Evolutionary conservation across 768 basidiomycete genomes (phyloP).

Genomic region (Trametes meyenii): DNA sequence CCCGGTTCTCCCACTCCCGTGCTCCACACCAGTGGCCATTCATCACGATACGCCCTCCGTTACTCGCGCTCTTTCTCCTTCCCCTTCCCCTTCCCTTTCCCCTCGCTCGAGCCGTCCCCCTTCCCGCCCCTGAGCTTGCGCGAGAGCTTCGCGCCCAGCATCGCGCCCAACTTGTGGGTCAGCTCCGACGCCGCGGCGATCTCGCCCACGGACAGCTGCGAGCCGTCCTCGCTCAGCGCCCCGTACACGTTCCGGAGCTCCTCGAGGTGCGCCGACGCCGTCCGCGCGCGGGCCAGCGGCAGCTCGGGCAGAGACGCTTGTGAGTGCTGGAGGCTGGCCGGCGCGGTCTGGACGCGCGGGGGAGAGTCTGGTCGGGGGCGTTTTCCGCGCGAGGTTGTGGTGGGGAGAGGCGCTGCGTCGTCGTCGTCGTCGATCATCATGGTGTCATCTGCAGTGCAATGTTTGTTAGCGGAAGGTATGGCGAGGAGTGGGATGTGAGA

Average conservation of each 20-base stretch:
- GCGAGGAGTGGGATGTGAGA: background rate
- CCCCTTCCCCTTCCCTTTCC: background rate
- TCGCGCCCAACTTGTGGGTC: slow-evolving; percentile 49
- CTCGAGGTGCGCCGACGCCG: slow-evolving; percentile 45
- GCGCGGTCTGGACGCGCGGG: slow-evolving; percentile 7
- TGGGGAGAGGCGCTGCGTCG: background rate
- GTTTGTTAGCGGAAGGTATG: background rate
- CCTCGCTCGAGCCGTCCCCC: background rate
- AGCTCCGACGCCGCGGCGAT: slow-evolving; percentile 49
- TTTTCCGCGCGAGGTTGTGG: background rate
- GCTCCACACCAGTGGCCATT: background rate
- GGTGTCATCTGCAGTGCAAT: background rate
- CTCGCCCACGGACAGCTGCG: slow-evolving; percentile 53
- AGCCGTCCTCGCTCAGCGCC: slow-evolving; percentile 44
- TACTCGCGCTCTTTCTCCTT: background rate
- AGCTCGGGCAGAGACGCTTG: slow-evolving; percentile 12
- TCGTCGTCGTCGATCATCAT: slow-evolving; percentile 1
- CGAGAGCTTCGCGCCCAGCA: slow-evolving; percentile 48
- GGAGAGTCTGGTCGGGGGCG: slow-evolving; percentile 35
- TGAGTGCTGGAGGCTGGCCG: background rate
- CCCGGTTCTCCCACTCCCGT: no score
- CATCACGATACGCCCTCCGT: no score
- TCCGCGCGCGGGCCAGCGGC: slow-evolving; percentile 41
- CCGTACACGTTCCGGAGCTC: slow-evolving; percentile 48
- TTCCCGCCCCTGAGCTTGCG: slow-evolving; percentile 3